phyloP scores from a whole-genome alignment of 129 eudicot species.

The Helianthus annuus region DNA sequence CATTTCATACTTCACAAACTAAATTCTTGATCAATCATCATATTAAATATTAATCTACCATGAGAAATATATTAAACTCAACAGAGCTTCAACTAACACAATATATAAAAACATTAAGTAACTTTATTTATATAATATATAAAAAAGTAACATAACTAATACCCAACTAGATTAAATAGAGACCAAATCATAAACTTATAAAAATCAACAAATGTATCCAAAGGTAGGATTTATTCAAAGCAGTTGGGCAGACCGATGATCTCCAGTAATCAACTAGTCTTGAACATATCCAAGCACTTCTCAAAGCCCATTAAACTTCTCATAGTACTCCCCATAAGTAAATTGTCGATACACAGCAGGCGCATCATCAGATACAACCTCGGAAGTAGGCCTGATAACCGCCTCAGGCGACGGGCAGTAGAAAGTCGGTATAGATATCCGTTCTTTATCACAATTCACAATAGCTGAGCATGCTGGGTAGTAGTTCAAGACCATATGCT shows the following conservation, averaged over 20 bases:
- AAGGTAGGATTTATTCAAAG: too few species aligned
- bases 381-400: constrained; percentile 34
- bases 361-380: constrained; percentile 27
- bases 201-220: neutral
- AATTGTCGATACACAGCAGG: constrained; percentile 29
- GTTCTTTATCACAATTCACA: constrained; percentile 43
- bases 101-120: too few species aligned
- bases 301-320: constrained; percentile 41
- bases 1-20: too few species aligned
- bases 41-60: neutral
- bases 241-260: neutral
- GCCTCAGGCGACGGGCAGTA: constrained; percentile 49
- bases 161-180: neutral
- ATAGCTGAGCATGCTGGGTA: constrained; percentile 49
- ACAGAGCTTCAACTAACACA: too few species aligned
- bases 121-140: too few species aligned
- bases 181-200: neutral
- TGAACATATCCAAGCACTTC: constrained; percentile 40
- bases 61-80: too few species aligned
- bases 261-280: neutral
- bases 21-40: neutral
- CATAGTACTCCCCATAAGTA: constrained; percentile 35
- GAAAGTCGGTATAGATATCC: constrained; percentile 48
- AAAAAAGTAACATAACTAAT: too few species aligned
- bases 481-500: constrained; percentile 46